Conservation (phyloP, 78 protist genomes). For the Planoprotostelium fungivorum region DNA sequence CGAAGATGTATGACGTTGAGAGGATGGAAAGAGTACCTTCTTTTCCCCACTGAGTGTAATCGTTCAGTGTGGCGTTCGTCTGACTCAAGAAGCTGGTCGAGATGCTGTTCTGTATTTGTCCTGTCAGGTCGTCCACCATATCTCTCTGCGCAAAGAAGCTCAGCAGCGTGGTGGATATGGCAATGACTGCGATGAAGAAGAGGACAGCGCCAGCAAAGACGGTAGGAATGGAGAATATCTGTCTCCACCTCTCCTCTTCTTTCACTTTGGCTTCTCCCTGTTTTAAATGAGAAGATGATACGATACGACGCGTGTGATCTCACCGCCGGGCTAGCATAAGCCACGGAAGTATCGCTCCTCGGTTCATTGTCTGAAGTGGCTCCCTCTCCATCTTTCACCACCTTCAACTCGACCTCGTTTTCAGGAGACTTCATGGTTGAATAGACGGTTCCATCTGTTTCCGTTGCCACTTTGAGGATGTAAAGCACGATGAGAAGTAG, state of each 20-base stretch:
- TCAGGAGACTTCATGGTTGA: too few relatives aligned
- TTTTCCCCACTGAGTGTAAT: not conserved
- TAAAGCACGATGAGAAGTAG: too few relatives aligned
- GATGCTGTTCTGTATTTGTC: not conserved
- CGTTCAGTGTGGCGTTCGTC: not conserved
- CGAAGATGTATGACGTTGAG: too few relatives aligned
- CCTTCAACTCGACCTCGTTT: too few relatives aligned
- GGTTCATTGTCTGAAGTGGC: not conserved
- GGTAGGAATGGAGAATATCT: not conserved
- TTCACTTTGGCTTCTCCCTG: not conserved
- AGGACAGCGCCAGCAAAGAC: not conserved
- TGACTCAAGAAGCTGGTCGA: not conserved
- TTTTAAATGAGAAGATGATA: not conserved
- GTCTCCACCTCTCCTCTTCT: not conserved
- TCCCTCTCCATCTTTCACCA: too few relatives aligned
- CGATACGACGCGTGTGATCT: too few relatives aligned
- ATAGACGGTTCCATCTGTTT: too few relatives aligned
- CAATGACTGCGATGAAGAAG: not conserved
- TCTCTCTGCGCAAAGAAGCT: not conserved
- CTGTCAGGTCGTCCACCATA: not conserved
- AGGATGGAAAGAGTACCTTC: too few relatives aligned
- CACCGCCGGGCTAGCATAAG: too few relatives aligned
- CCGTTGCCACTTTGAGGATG: too few relatives aligned
- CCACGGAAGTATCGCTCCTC: not conserved
- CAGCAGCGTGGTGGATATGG: not conserved